A percentile compares a stretch with the other conserved stretches of the same genome.
phyloP scores from a whole-genome alignment of 1,284 basidiomycete genomes.

The Cutaneotrichosporon arboriforme region DNA sequence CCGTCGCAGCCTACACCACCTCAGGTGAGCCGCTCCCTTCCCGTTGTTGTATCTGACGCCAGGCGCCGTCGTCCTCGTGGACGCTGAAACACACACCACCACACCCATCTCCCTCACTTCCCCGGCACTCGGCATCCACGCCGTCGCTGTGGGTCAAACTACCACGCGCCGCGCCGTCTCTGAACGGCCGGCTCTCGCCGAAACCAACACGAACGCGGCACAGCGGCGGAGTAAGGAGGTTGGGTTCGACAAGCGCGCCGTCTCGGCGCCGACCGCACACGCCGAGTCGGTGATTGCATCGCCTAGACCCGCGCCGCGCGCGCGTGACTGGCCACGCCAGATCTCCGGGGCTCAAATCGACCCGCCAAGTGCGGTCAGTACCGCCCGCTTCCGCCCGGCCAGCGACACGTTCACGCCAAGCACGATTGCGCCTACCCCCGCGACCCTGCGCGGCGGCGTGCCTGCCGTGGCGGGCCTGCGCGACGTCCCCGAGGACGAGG shows the following conservation, averaged over 20 bases:
- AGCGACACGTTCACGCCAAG: neutral
- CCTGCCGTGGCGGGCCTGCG: neutral
- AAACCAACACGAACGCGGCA: neutral
- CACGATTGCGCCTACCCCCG: neutral
- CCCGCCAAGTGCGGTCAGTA: slow-evolving; percentile 7
- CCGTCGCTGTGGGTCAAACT: slow-evolving; percentile 1
- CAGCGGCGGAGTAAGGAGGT: slow-evolving; percentile 4
- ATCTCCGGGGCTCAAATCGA: too few species aligned
- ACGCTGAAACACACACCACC: slow-evolving; percentile 11
- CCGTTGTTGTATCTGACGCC: neutral
- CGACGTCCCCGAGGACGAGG: neutral
- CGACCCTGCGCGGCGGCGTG: neutral
- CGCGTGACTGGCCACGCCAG: neutral
- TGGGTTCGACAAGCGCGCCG: neutral
- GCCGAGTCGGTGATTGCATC: neutral
- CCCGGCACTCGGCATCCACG: slow-evolving; percentile 11
- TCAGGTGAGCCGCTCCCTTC: too few species aligned
- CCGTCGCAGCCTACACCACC: slow-evolving; percentile 14
- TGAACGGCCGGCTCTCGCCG: slow-evolving; percentile 1
- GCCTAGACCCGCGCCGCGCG: neutral
- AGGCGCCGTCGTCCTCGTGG: neutral
- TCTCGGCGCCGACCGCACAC: neutral
- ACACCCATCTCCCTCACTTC: slow-evolving; percentile 5
- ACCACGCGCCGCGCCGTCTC: neutral
- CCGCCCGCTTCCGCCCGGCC: slow-evolving; percentile 9